Base-by-base conservation (phyloP, 441 rosid genomes). In the Jatropha podagrica region DNA sequence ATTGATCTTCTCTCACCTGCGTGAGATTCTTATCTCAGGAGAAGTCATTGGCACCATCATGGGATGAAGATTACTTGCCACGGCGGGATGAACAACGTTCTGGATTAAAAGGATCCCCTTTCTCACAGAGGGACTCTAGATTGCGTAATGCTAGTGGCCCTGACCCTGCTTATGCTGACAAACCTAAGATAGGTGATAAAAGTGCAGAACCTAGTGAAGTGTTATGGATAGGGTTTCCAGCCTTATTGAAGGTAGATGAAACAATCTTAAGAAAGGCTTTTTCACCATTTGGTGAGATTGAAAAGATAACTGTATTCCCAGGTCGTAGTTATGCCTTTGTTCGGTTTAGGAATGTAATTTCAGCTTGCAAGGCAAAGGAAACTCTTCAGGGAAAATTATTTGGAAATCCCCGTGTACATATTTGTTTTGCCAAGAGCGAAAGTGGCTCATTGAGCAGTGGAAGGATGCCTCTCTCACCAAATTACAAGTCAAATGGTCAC, bases 311-410 rank as follows among this genome's bases (percentile, higher is more conserved):
- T 10, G 89, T 87, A 68, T 92, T 95, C 85, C 96, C 97, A 38
- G 98, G 99, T 74, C 98, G 98, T 72, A 95, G 97, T 82, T 95
- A 93, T 84, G 99, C 99, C 76, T 95, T 95, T 84, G 93, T 95
- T 80, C 94, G 87, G 46, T 95, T 92, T 85, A 84, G 88, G 77
- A 86, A 76, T 79, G 17, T 85, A 65, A 74, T 73, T 37, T 85
- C 97, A 71, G 97, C 99, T 75, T 89, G 86, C 85, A 82, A 87
- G 86, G 98, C 99, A 40, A 95, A 93, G 86, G 97, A 95, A 81
- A 87, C 94, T 78, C 96, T 95, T 76, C 96, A 95, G 83, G 99
- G 98, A 52, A 93, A 93, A 78, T 74, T 95, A 77, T 92, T 95
- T 75, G 98, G 95, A 66, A 92, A 95, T 83, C 97, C 98, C 32